A percentile compares a stretch with the other conserved stretches of the same genome.
Evolutionary conservation across 805 yeast genomes (phyloP).

Genomic region (Schwanniomyces sp.): DNA sequence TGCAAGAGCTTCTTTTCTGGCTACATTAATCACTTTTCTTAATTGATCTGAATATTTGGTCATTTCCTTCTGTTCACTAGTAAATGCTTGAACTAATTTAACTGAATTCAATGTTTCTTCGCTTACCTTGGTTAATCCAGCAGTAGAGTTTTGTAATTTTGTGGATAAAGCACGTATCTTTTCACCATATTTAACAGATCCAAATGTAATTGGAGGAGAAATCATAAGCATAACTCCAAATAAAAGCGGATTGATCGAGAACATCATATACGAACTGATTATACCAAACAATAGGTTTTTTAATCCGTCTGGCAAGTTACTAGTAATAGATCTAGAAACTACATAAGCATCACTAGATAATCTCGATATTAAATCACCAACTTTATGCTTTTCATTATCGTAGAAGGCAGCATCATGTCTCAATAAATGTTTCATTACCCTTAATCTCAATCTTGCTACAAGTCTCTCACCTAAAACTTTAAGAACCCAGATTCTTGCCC

Average conservation of each 20-base stretch:
- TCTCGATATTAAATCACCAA: constrained; percentile 45
- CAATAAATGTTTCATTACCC: constrained; percentile 42
- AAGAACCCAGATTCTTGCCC: constrained; percentile 47
- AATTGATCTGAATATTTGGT: constrained; percentile 38
- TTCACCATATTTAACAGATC: constrained; percentile 47
- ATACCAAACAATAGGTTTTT: constrained; percentile 43
- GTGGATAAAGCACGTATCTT: constrained; percentile 41
- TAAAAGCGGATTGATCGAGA: constrained; percentile 38
- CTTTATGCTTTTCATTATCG: constrained; percentile 45
- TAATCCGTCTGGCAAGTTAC: constrained; percentile 45
- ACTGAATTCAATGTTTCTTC: constrained; percentile 45
- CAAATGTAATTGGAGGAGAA: constrained; percentile 46
- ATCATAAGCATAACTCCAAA: constrained; percentile 45
- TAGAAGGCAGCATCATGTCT: constrained; percentile 43
- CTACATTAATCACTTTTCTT: constrained; percentile 41
- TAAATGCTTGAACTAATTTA: constrained; percentile 43
- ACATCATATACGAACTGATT: constrained; percentile 46
- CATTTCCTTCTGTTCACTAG: constrained; percentile 43
- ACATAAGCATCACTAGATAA: constrained; percentile 47
- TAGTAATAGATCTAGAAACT: constrained; percentile 44
- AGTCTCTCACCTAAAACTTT: constrained; percentile 43
- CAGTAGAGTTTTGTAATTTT: constrained; percentile 43
- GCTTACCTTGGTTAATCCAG: constrained; percentile 42
- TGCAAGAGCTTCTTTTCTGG: constrained; percentile 44
- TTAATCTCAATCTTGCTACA: constrained; percentile 41